Conservation (phyloP, 179 eudicot species). For the Silene coronaria region DNA sequence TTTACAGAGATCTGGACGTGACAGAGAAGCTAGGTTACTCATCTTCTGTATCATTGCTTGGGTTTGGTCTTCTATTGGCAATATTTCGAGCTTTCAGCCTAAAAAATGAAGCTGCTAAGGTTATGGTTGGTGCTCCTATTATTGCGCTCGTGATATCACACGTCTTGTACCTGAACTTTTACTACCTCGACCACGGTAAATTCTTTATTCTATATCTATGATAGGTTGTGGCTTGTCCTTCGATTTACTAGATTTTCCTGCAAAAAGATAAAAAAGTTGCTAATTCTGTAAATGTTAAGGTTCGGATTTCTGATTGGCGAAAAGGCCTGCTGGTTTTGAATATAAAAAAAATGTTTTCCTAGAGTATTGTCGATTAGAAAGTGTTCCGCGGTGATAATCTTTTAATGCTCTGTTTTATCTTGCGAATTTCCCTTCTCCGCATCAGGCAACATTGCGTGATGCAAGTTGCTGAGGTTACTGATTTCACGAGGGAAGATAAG, state of each 20-base stretch:
- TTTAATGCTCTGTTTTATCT: too few relatives aligned
- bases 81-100: slow-evolving; percentile 56
- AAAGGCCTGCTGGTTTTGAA: too few relatives aligned
- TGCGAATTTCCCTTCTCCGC: too few relatives aligned
- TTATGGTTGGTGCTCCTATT: slow-evolving; percentile 74
- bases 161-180: slow-evolving; percentile 66
- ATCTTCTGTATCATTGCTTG: slow-evolving; percentile 59
- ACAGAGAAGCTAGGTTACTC: slow-evolving; percentile 74
- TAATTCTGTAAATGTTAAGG: background rate
- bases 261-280: background rate
- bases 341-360: too few relatives aligned
- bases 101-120: slow-evolving; percentile 58
- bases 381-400: too few relatives aligned
- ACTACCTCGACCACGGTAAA: slow-evolving; percentile 64
- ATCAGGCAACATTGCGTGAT: too few relatives aligned
- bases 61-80: slow-evolving; percentile 60
- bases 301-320: too few relatives aligned
- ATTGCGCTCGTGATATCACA: slow-evolving; percentile 64
- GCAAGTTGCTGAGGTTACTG: too few relatives aligned
- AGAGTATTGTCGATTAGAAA: too few relatives aligned
- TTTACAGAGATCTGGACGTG: slow-evolving; percentile 58
- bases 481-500: too few relatives aligned
- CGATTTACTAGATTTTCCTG: background rate
- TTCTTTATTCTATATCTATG: slow-evolving; percentile 1
- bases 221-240: background rate